Evolutionary conservation across 768 basidiomycete genomes (phyloP), one percentile per base, ranked within the genome.

Genomic region (Myochromella boudieri): DNA sequence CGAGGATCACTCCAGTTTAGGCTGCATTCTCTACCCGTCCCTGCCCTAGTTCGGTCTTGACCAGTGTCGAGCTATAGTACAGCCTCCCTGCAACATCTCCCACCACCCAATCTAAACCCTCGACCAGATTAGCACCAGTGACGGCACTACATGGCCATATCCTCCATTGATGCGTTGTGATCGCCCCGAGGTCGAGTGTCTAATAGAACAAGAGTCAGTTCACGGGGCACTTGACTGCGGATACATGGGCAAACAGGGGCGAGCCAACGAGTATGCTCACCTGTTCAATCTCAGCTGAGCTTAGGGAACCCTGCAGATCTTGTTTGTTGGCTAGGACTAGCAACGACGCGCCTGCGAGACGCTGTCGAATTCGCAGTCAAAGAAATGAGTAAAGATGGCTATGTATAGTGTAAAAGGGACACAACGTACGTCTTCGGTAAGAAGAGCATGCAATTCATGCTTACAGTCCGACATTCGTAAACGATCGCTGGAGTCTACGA

Each of bases 241-340:
- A 14, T 6, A 14, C 33, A n/a, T 6, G n/a, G 33, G 33, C 18
- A n/a, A 14, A 34, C 6, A n/a, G 18, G 18, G 18, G 14, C 6
- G 14, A 34, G 33, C 6, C 14, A 31, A 31, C 29, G 18, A 32
- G 17, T n/a, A 21, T 11, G 37, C 87, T 65, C 65, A 91, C 95
- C 61, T 90, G 77, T 51, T 83, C 76, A 55, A 97, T 97, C 69
- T 97, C 92, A 25, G 68, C 64, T 51, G 84, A 80, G 25, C 80
- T 78, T 84, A 97, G 82, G 1, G 93, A 87, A 39, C 92, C 91
- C 48, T 80, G 78, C 47, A 98, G 80, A 69, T 99, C 97, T 63
- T 97, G 95, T 68, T 99, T 99, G 69, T 99, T 99, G 22, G 97
- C 97, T 62, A 98, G 91, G 44, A 98, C 85, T 28, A 98, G 81